These are phyloP conservation scores for Crithidia acanthocephali DNA, from an alignment of 208 protist species.

Conservation along the genomic window DNA sequence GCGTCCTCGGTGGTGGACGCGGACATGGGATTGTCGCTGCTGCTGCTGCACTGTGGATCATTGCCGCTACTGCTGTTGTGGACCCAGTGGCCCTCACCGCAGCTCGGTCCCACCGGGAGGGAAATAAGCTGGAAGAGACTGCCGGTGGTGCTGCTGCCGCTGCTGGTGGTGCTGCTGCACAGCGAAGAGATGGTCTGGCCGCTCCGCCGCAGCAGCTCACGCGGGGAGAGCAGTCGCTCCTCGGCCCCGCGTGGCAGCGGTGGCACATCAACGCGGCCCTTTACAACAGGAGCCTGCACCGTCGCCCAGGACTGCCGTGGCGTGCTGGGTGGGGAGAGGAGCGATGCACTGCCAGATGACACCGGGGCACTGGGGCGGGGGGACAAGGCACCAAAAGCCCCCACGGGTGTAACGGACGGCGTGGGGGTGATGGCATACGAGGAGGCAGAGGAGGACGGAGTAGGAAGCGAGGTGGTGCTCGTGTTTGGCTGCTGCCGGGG, in stretches of 20 bases:
- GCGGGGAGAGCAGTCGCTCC: neutral
- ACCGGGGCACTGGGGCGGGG: neutral
- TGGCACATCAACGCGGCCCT: neutral
- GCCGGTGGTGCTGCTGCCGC: neutral
- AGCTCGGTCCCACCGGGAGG: neutral
- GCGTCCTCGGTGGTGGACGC: neutral
- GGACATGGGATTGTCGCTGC: too few species aligned
- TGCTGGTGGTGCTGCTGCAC: neutral
- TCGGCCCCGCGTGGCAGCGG: neutral
- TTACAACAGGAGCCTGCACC: conserved; percentile 1
- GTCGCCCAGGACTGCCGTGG: neutral
- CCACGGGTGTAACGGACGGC: neutral
- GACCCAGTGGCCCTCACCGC: neutral
- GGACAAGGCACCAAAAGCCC: neutral
- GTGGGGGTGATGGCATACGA: neutral
- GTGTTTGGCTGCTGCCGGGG: neutral
- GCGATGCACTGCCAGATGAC: neutral
- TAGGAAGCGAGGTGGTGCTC: neutral
- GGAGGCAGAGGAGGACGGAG: neutral
- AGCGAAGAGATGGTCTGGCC: neutral
- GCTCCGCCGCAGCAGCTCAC: neutral
- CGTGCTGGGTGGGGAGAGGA: neutral
- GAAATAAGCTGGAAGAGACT: neutral
- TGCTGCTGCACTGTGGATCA: neutral
- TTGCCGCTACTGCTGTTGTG: neutral